Evolutionary conservation across 2,329 filamentous ascomycete genomes (phyloP).

Genomic region (Colletotrichum theobromicola): DNA sequence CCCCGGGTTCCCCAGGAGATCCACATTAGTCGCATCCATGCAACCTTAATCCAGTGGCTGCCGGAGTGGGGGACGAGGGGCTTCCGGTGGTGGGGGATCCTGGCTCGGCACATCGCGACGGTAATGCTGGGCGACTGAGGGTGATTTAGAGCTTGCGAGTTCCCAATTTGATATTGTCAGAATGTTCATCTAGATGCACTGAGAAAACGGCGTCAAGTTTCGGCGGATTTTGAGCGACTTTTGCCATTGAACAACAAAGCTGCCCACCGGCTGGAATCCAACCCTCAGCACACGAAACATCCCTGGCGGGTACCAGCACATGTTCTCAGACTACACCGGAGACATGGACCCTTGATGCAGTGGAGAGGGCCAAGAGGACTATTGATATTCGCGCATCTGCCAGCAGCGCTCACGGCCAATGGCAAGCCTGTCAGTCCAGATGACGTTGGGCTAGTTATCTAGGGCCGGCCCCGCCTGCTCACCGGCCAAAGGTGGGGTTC

Average conservation of each 20-base stretch:
- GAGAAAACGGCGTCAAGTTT: no score
- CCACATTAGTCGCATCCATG: background rate
- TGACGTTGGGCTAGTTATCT: background rate
- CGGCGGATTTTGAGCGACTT: no score
- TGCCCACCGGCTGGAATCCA: background rate
- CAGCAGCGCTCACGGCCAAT: background rate
- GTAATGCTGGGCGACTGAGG: background rate
- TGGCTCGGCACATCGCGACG: background rate
- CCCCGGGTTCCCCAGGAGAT: constrained; percentile 11
- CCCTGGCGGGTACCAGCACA: background rate
- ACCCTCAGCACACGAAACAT: background rate
- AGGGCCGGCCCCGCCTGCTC: background rate
- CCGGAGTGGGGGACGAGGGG: constrained; percentile 19
- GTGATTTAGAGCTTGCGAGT: background rate
- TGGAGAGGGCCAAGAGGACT: background rate
- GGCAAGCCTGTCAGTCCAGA: background rate
- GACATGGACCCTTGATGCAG: no score
- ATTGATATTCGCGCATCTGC: background rate
- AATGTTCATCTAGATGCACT: no score
- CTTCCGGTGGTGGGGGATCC: background rate
- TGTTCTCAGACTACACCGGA: background rate
- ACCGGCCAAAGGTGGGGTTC: background rate
- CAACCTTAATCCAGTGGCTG: background rate
- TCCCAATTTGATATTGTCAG: background rate
- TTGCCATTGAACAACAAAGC: background rate